Conservation (phyloP, 2,329 filamentous ascomycete genomes). For the Torrubiella hemipterigena region DNA sequence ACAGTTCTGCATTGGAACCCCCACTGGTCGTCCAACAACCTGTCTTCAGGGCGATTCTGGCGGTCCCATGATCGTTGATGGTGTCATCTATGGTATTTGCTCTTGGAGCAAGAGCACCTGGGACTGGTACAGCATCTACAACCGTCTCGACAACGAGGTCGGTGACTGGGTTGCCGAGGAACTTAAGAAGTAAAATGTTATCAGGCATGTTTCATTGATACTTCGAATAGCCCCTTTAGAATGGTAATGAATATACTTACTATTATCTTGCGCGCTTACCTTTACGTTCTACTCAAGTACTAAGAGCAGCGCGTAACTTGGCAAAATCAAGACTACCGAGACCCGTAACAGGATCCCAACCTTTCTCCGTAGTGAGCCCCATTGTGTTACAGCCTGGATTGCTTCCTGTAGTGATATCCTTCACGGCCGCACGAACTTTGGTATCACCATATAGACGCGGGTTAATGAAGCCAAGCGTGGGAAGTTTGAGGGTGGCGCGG, state of each 20-base stretch:
- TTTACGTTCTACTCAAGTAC: too few species aligned
- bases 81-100: neutral
- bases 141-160: neutral
- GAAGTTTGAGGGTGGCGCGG: neutral
- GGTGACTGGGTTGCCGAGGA: neutral
- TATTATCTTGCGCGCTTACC: too few species aligned
- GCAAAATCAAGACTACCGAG: slow-evolving; percentile 3
- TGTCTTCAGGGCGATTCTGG: neutral
- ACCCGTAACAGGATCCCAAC: slow-evolving; percentile 4
- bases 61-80: neutral
- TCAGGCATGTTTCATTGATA: too few species aligned
- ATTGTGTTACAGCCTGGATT: slow-evolving; percentile 1
- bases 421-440: slow-evolving; percentile 3
- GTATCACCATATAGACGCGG: slow-evolving; percentile 1
- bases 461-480: neutral
- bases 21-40: neutral
- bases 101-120: neutral
- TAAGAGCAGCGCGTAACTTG: slow-evolving; percentile 1
- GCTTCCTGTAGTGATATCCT: slow-evolving; percentile 1
- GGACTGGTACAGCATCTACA: neutral
- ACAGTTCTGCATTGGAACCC: neutral
- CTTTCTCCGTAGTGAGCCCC: slow-evolving; percentile 2
- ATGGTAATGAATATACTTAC: too few species aligned
- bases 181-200: neutral
- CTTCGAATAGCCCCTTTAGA: too few species aligned